Conservation (phyloP, 441 rosid genomes). For the Omphalea diandra region DNA sequence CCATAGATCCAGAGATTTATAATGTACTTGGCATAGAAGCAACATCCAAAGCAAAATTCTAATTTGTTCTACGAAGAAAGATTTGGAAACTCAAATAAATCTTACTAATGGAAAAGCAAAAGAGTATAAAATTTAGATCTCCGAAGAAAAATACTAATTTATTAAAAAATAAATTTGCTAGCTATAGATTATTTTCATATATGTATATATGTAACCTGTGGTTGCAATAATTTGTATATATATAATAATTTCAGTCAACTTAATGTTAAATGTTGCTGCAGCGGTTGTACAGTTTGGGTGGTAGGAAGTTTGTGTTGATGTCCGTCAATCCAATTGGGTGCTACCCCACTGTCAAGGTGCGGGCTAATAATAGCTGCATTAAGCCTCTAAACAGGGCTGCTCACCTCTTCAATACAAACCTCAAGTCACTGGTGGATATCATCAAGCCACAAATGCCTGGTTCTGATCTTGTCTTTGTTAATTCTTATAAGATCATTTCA, state of each 20-base stretch:
- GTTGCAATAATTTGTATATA: too few species aligned
- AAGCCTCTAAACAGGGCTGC: constrained; percentile 40
- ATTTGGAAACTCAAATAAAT: too few species aligned
- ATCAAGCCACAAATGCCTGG: constrained; percentile 25
- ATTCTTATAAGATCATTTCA: constrained; percentile 45
- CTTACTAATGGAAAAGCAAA: too few species aligned
- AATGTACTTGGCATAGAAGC: too few species aligned
- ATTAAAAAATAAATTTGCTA: too few species aligned
- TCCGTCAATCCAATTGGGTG: constrained; percentile 56
- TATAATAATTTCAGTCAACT: neutral
- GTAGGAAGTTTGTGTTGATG: constrained; percentile 50
- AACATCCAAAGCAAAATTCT: too few species aligned
- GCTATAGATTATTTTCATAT: too few species aligned
- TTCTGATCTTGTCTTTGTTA: constrained; percentile 40
- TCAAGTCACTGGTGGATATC: constrained; percentile 27
- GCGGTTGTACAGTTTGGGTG: constrained; percentile 51
- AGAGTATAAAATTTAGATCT: too few species aligned
- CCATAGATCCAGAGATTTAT: too few species aligned
- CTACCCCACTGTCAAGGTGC: constrained; percentile 39
- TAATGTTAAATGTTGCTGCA: constrained; percentile 17
- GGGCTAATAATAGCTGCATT: constrained; percentile 20
- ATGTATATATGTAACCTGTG: too few species aligned
- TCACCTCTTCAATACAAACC: constrained; percentile 40
- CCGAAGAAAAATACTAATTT: too few species aligned
- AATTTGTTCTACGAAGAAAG: too few species aligned